These are phyloP conservation scores for Nannochloropsis salina DNA, from an alignment of 108 stramenopile species.

Conservation along the genomic window DNA sequence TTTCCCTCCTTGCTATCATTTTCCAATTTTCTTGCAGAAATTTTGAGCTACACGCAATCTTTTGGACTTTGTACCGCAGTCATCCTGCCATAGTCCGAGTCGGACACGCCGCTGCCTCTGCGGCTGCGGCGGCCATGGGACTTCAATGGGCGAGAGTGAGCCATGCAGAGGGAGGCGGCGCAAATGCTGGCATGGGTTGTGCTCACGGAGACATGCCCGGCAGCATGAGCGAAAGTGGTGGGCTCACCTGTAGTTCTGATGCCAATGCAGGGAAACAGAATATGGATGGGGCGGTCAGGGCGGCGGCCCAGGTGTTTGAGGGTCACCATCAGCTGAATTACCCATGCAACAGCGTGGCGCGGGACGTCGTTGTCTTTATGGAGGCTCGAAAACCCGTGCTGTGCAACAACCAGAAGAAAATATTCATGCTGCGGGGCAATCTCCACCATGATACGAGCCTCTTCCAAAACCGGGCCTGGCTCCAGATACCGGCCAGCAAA, in stretches of 20 bases:
- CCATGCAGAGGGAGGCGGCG: not conserved
- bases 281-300: not conserved
- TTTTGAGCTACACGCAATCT: not conserved
- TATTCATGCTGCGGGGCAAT: not conserved
- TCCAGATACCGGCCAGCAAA: not conserved
- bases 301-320: not conserved
- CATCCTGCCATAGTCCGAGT: slow-evolving; percentile 6
- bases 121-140: not conserved
- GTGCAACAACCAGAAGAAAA: slow-evolving; percentile 16
- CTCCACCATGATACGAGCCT: slow-evolving; percentile 9
- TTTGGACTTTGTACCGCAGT: not conserved
- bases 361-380: not conserved
- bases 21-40: not conserved
- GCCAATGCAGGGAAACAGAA: not conserved
- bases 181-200: not conserved
- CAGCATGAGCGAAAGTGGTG: not conserved
- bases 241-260: not conserved
- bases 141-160: not conserved
- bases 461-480: not conserved
- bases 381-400: slow-evolving; percentile 7
- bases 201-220: not conserved
- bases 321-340: not conserved
- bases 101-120: not conserved
- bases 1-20: not conserved
- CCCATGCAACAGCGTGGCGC: not conserved